Base-by-base conservation (phyloP, 352 stramenopile genomes). In the Ophiocytium majus region DNA sequence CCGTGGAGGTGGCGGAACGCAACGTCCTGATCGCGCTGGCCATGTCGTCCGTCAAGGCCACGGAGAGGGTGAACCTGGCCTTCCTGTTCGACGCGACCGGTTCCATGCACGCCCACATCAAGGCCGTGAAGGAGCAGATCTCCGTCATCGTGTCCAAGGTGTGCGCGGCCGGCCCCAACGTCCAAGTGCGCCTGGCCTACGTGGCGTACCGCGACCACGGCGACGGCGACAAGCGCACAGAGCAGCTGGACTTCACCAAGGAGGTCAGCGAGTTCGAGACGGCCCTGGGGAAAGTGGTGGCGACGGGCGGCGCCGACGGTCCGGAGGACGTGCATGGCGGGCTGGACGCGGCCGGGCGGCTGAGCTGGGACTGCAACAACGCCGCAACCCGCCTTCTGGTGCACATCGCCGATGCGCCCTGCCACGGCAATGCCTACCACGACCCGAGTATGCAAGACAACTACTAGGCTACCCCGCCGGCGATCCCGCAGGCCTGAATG, bases 261-360 rank as follows among this genome's bases (percentile, higher is more conserved):
- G 43, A 57, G 5, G 43, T 57, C 5, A 5, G 14, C 43, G 14
- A 57, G 5, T 57, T 57, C 43, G 5, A 57, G 14, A 14, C 43
- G 5, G 43, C 43, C 14, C 43, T 57, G 14, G 43, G 43, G 5
- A 57, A 14, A 14, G 43, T 57, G 43, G 43, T 57, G 5, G 43
- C 43, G 5, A 57, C 43, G 43, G 89, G 89, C 19, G 86, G 85
- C 49, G 86, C 35, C 10, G 87, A 91, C 34, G 76, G 19, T 32
- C 87, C 87, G 37, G 90, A 92, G 86, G 89, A 92, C 86, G 87
- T 92, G 31, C 85, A 89, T 50, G 86, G 86, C 19, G 90, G 83
- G 19, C 83, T 92, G 43, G 50, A 89, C 34, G 63, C 80, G 34
- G 85, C 82, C 34, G 84, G 89, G 50, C 82, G 35, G 36, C 80